Base-by-base conservation (phyloP, 2,329 filamentous ascomycete species). In the Trichophyton verrucosum region DNA sequence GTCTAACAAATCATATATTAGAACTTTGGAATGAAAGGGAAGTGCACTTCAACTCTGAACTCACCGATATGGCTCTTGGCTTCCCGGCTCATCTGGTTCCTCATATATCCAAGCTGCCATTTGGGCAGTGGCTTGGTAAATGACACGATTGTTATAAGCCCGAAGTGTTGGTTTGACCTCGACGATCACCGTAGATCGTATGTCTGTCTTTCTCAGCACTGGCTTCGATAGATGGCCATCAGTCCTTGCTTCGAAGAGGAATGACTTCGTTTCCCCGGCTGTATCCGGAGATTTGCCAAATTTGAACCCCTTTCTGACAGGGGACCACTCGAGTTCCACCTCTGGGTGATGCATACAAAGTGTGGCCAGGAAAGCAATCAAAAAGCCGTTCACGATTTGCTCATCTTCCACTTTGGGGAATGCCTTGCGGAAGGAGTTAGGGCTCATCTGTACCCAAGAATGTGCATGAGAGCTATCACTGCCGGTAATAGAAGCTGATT, bases 101-200 rank as follows among this genome's bases (percentile, higher is more conserved):
- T 17, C 8, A 46, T 44, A 58, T 58, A 60, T 60, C 59, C 59
- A 60, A 38, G 59, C 59, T 2, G 46, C 59, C 47, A 60, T 60
- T 30, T 60, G 46, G 17, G 59, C 59, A 15, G 22, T 55, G 20
- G 20, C 53, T 57, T 57, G 53, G 13, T 57, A 57, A 11, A 27
- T 27, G n/a, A 57, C 30, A 9, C 27, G 20, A 11, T 57, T 36
- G 9, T 17, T 57, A 9, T 36, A 20, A 30, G 3, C n/a, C 30
- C 55, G 27, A 17, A 36, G 27, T 6, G 27, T 36, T 22, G 55
- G 55, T 17, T 57, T 57, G 33, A 57, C 55, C 55, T 57, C 55
- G 33, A 57, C 55, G 15, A 57, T 57, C 27, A 42, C 22, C 2
- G 55, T 20, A 3, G 17, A 36, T 15, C 11, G 33, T 13, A 40